A percentile compares a stretch with the other conserved stretches of the same genome.
Conservation (phyloP, 106 monocot genomes). For the Acanthochlamys bracteata region DNA sequence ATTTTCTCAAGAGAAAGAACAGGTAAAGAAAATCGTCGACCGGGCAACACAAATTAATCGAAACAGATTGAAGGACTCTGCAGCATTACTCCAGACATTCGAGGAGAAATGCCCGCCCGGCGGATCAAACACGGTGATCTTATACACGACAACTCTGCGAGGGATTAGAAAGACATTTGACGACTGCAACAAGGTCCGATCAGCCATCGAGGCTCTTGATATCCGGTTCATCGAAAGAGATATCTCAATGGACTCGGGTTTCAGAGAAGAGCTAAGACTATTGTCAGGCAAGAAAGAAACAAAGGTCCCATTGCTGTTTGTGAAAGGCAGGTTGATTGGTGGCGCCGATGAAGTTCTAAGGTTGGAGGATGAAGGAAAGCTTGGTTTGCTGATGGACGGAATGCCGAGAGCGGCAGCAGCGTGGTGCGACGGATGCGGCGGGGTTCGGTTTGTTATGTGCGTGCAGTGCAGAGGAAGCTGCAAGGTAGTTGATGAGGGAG, state of each 20-base stretch:
- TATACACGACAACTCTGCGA: constrained; percentile 78
- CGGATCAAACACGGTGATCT: constrained; percentile 40
- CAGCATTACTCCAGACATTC: constrained; percentile 21
- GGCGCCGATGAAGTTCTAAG: constrained; percentile 56
- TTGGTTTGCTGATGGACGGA: constrained; percentile 46
- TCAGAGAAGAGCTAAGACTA: constrained; percentile 62
- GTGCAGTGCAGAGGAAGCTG: constrained; percentile 77
- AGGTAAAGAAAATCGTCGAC: constrained; percentile 45
- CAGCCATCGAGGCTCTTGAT: constrained; percentile 36
- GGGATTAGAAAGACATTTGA: constrained; percentile 88
- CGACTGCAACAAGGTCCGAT: constrained; percentile 74
- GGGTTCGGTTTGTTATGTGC: constrained; percentile 79
- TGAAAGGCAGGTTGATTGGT: constrained; percentile 60
- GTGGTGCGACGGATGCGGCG: constrained; percentile 64
- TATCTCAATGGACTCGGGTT: constrained; percentile 90
- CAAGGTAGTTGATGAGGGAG: constrained; percentile 50
- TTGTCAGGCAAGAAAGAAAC: constrained; percentile 47
- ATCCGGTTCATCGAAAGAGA: constrained; percentile 65
- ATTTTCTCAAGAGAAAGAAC: constrained; percentile 35
- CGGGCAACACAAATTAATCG: constrained; percentile 1
- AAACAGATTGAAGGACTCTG: constrained; percentile 14
- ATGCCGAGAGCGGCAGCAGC: constrained; percentile 37
- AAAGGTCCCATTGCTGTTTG: constrained; percentile 54
- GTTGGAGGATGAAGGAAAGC: constrained; percentile 71
- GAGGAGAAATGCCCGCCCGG: constrained; percentile 66